These are phyloP conservation scores for Albugo candida DNA, from an alignment of 352 stramenopile genomes.

Conservation along the genomic window DNA sequence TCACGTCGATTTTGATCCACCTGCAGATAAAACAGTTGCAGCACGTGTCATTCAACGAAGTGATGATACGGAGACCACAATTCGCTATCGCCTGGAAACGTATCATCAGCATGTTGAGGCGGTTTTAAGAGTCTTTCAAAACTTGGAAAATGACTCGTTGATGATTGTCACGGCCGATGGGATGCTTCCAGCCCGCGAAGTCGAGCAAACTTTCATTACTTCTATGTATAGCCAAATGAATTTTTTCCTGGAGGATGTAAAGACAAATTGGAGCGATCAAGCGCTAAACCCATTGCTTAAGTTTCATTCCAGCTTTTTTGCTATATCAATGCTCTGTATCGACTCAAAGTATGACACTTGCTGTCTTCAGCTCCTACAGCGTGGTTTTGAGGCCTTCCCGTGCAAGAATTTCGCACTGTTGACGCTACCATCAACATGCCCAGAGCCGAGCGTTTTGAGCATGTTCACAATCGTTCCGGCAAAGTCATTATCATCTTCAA, in stretches of 20 bases:
- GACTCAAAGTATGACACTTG: constrained; percentile 21
- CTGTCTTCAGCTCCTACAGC: constrained; percentile 20
- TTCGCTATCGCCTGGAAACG: constrained; percentile 71
- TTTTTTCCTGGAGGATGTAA: constrained; percentile 12
- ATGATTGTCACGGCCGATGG: constrained; percentile 37
- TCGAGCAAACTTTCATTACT: constrained; percentile 23
- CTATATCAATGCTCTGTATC: constrained; percentile 47
- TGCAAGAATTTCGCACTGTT: constrained; percentile 33
- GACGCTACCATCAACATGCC: constrained; percentile 24
- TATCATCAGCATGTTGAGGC: constrained; percentile 64
- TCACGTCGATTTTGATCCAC: constrained; percentile 93
- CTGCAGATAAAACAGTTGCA: constrained; percentile 38
- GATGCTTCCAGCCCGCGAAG: constrained; percentile 19
- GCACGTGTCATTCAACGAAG: constrained; percentile 71
- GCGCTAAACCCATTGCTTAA: constrained; percentile 12
- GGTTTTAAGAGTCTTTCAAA: constrained; percentile 24
- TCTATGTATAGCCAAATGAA: constrained; percentile 26
- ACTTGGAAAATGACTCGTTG: constrained; percentile 4
- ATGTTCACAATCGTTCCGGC: constrained; percentile 22
- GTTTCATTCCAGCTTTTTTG: constrained; percentile 23
- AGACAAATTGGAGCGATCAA: background rate
- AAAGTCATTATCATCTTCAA: constrained; percentile 27
- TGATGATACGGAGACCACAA: constrained; percentile 85
- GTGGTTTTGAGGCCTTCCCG: constrained; percentile 31
- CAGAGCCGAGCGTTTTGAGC: constrained; percentile 23